Base-by-base conservation (phyloP, 495 filamentous ascomycete genomes). In the Cercophora sp. region DNA sequence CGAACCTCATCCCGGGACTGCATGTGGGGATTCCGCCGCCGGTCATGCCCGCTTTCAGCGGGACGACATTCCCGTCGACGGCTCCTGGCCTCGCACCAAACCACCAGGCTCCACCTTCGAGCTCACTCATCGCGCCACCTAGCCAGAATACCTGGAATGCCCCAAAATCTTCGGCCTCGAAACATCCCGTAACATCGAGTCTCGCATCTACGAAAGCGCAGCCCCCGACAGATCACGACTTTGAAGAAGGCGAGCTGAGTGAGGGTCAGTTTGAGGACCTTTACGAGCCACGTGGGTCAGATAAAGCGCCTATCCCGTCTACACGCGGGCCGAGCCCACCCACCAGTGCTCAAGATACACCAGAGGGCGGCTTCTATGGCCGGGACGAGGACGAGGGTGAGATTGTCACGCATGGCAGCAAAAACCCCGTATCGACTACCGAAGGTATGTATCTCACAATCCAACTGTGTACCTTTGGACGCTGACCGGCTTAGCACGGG, bases 211-310 rank as follows among this genome's bases (percentile, higher is more conserved):
- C 8, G 4, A 18, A 27, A 48, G 15, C 60, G 16, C 34, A 43
- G 0, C 51, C 59, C 25, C 32, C 54, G 40, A 31, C n/a, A 24
- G 41, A 59, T n/a, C 44, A 45, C 35, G 56, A 66, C 20, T 74
- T 79, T 26, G 87, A 93, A 54, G 87, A 91, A 59, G 86, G 86
- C 1, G 87, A 91, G 60, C 60, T 91, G 15, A 87, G 84, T 56
- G 87, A 90, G 53, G 76, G 73, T 0, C 83, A 84, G 56, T 77
- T 71, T 34, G 74, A 77, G 42, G 69, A 72, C 56, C 26, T 76
- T 6, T 78, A 78, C 45, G 74, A 72, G 31, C 65, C 71, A 2
- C 55, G 56, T 26, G 55, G 64, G 10, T 29, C 60, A 3, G 34
- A 43, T 16, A 36, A 48, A 27, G 13, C 27, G 59, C 62, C 44